Percentiles rank a stretch among this genome's conserved stretches.
Evolutionary conservation across 139 green algal genomes (phyloP).

Genomic region (Spirogloea muscicola): DNA sequence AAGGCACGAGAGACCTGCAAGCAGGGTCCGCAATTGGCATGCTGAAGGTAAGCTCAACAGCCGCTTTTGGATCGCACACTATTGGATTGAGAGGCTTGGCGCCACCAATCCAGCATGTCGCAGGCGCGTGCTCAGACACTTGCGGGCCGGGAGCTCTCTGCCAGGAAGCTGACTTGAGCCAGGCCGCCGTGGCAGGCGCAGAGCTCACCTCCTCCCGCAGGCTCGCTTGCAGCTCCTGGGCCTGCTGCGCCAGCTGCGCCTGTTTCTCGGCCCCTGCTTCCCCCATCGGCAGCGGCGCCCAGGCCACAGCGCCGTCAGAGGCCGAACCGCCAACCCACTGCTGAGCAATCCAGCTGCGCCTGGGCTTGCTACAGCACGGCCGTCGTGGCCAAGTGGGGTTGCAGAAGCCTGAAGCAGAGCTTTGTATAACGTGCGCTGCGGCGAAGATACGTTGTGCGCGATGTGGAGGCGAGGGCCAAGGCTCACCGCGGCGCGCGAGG

Average conservation of each 20-base stretch:
- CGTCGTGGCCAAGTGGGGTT: not conserved
- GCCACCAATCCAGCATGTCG: too few relatives aligned
- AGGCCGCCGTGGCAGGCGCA: too few relatives aligned
- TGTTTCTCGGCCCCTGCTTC: not conserved
- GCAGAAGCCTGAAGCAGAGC: not conserved
- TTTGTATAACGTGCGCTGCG: not conserved
- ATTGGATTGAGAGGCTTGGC: too few relatives aligned
- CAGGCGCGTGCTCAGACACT: too few relatives aligned
- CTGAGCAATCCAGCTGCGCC: not conserved
- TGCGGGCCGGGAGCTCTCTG: too few relatives aligned
- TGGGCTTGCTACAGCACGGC: not conserved
- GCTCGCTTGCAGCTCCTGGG: not conserved
- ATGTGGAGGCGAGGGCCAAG: not conserved
- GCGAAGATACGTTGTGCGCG: not conserved
- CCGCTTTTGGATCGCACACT: too few relatives aligned
- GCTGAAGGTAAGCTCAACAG: too few relatives aligned
- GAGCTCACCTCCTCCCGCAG: constrained; percentile 2
- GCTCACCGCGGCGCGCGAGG: constrained; percentile 16
- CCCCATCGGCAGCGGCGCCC: too few relatives aligned
- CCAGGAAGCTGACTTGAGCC: too few relatives aligned
- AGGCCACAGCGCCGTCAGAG: too few relatives aligned
- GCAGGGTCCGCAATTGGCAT: too few relatives aligned
- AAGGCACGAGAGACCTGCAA: too few relatives aligned
- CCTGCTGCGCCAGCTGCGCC: not conserved
- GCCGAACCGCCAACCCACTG: not conserved